Evolutionary conservation across 345 rosid genomes (phyloP).

Genomic region (Excoecaria agallocha): DNA sequence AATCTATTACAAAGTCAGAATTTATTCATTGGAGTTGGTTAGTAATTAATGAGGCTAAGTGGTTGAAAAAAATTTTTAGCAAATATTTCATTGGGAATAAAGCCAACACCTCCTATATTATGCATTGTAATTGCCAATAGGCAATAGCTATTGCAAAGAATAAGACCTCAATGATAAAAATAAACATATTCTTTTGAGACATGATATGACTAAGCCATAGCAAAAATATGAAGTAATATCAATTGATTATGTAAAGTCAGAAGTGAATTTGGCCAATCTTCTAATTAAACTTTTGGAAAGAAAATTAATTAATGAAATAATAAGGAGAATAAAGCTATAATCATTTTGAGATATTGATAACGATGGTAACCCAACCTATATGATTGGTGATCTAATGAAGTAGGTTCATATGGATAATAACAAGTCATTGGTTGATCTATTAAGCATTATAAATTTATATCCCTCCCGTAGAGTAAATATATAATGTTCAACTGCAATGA

Average conservation of each 20-base stretch:
- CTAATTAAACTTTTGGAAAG: too few relatives aligned
- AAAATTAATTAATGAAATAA: too few relatives aligned
- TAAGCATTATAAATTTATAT: too few relatives aligned
- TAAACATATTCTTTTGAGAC: constrained; percentile 5
- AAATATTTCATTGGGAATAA: neutral
- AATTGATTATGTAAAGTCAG: neutral
- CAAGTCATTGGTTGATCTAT: neutral
- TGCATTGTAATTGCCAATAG: neutral
- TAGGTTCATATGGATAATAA: neutral
- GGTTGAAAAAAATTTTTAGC: neutral
- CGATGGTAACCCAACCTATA: too few relatives aligned
- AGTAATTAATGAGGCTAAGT: neutral
- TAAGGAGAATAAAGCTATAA: too few relatives aligned
- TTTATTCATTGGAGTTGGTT: too few relatives aligned
- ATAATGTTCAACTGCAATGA: neutral
- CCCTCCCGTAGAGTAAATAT: neutral
- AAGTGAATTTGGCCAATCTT: too few relatives aligned
- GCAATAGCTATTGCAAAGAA: neutral
- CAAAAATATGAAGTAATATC: neutral
- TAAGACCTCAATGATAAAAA: neutral
- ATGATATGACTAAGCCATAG: neutral
- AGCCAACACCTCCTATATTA: neutral
- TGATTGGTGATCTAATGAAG: neutral
- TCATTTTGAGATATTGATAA: too few relatives aligned
- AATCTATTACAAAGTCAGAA: neutral